phyloP scores from a whole-genome alignment of 805 yeast genomes.

The Zygosaccharomyces rouxii region DNA sequence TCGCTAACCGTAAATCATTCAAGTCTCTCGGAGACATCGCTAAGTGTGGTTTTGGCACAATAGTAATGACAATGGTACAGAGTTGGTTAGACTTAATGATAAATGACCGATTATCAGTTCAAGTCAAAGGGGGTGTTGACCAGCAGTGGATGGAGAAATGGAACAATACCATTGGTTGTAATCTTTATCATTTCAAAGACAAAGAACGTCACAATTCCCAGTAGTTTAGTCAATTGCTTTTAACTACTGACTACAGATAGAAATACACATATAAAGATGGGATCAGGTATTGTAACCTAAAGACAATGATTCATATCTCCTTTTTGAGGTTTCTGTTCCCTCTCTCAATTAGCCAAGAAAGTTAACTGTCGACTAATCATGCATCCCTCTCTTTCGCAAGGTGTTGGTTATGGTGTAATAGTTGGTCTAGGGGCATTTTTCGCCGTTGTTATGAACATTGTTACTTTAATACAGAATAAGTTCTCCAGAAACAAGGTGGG shows the following conservation, averaged over 20 bases:
- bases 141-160: too few species aligned
- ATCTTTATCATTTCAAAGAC: neutral
- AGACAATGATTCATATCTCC: too few species aligned
- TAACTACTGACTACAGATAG: neutral
- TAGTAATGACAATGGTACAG: neutral
- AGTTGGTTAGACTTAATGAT: neutral
- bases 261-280: neutral
- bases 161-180: neutral
- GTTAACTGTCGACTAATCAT: neutral
- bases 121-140: neutral
- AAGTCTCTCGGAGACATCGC: conserved; percentile 4
- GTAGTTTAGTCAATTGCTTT: neutral
- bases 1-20: neutral
- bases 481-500: conserved; percentile 33
- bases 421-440: conserved; percentile 41
- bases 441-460: conserved; percentile 40
- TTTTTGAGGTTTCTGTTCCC: too few species aligned
- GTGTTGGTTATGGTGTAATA: conserved; percentile 35
- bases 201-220: neutral
- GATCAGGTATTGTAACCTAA: too few species aligned
- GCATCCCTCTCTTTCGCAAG: conserved; percentile 16
- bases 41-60: neutral
- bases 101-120: neutral
- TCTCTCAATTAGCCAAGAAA: neutral
- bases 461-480: conserved; percentile 37